A percentile compares a stretch with the other conserved stretches of the same genome.
Evolutionary conservation across 1,284 basidiomycete genomes (phyloP).

Genomic region (Stereum hirsutum): DNA sequence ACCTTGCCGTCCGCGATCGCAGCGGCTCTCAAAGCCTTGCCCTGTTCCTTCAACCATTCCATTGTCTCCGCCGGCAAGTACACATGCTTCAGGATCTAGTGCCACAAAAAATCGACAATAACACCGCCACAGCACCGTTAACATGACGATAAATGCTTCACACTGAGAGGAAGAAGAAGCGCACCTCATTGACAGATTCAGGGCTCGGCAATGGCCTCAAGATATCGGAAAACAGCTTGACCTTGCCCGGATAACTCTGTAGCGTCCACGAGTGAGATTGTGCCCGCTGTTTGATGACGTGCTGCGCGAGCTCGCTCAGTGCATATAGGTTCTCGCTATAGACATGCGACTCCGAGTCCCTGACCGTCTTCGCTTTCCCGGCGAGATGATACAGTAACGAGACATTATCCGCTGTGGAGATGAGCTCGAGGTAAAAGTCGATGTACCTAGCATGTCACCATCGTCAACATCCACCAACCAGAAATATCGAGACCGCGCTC

Average conservation of each 20-base stretch:
- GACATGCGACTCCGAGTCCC: slow-evolving; percentile 60
- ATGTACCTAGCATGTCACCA: slow-evolving; percentile 60
- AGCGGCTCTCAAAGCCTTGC: slow-evolving; percentile 14
- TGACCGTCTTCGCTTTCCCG: slow-evolving; percentile 77
- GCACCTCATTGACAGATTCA: slow-evolving; percentile 55
- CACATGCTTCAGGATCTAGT: slow-evolving; percentile 50
- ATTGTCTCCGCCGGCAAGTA: slow-evolving; percentile 58
- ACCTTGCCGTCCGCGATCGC: slow-evolving; percentile 14
- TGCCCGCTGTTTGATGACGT: slow-evolving; percentile 71
- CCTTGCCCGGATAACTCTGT: slow-evolving; percentile 71
- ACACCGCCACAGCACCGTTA: slow-evolving; percentile 1
- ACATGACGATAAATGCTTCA: neutral
- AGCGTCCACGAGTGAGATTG: slow-evolving; percentile 68
- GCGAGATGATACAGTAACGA: slow-evolving; percentile 81
- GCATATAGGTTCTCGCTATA: slow-evolving; percentile 83
- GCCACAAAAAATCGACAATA: neutral
- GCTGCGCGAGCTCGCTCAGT: slow-evolving; percentile 84
- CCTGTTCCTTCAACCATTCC: slow-evolving; percentile 39
- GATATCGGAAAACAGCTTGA: slow-evolving; percentile 79
- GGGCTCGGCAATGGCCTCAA: slow-evolving; percentile 56
- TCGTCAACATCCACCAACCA: neutral
- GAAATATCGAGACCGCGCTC: too few relatives aligned
- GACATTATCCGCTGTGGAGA: slow-evolving; percentile 73
- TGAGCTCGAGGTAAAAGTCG: slow-evolving; percentile 77
- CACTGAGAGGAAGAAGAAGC: neutral